Percentiles rank a stretch among this genome's conserved stretches.
phyloP scores from a whole-genome alignment of 2,329 filamentous ascomycete species.

The Fusarium solani-melongenae region DNA sequence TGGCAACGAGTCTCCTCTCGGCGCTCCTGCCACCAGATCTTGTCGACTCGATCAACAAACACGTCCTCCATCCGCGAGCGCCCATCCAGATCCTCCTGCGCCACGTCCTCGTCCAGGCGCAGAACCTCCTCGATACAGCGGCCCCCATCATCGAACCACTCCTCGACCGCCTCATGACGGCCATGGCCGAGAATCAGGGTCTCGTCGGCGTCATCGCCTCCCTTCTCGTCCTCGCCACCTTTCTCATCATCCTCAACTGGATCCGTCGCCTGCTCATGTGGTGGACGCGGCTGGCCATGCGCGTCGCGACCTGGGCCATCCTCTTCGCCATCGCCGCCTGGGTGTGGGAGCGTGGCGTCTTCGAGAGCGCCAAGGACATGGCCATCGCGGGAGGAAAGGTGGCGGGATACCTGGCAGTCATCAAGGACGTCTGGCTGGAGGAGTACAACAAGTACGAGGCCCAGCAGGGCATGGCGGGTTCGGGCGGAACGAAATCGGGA shows the following conservation, averaged over 20 bases:
- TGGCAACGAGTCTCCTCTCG: constrained; percentile 50
- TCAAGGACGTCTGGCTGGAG: constrained; percentile 65
- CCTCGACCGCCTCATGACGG: constrained; percentile 51
- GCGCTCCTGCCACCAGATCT: constrained; percentile 59
- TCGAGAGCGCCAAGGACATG: constrained; percentile 71
- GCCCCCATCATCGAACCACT: constrained; percentile 57
- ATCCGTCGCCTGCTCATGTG: constrained; percentile 79
- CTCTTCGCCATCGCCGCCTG: constrained; percentile 65
- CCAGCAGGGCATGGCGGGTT: constrained; percentile 49
- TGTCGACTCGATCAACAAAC: constrained; percentile 56
- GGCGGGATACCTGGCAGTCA: constrained; percentile 58
- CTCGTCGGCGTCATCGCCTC: constrained; percentile 47
- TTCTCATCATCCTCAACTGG: constrained; percentile 76
- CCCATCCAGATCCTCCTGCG: constrained; percentile 56
- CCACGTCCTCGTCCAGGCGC: constrained; percentile 46
- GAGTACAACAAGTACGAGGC: constrained; percentile 70
- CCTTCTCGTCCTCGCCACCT: constrained; percentile 56
- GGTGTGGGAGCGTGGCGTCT: constrained; percentile 73
- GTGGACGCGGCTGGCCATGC: constrained; percentile 76
- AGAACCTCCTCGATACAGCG: constrained; percentile 46
- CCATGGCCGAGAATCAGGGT: constrained; percentile 50
- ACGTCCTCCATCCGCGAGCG: constrained; percentile 60
- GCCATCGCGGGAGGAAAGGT: constrained; percentile 56
- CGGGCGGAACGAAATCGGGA: constrained; percentile 31
- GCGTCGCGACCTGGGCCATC: constrained; percentile 72